phyloP scores from a whole-genome alignment of 1,139 yeast genomes.

The Yamadazyma buinensis region DNA sequence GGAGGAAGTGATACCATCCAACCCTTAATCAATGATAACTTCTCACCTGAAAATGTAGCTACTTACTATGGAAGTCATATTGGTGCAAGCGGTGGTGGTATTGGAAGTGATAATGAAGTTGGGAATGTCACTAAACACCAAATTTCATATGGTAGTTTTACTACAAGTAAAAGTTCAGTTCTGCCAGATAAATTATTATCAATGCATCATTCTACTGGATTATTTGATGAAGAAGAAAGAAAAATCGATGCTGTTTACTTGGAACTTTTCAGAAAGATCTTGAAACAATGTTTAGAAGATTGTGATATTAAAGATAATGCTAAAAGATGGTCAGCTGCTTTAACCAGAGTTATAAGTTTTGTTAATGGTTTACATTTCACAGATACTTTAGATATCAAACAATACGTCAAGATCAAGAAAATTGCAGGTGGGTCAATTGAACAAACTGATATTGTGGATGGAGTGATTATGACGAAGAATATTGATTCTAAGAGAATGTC shows the following conservation, averaged over 20 bases:
- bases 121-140: constrained; percentile 8
- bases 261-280: constrained; percentile 30
- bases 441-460: constrained; percentile 66
- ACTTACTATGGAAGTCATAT: neutral
- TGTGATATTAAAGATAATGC: constrained; percentile 39
- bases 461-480: constrained; percentile 80
- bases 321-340: constrained; percentile 36
- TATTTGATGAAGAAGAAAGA: constrained; percentile 10
- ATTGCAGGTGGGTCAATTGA: constrained; percentile 68
- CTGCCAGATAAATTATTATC: constrained; percentile 6
- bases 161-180: constrained; percentile 1
- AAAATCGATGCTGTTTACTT: constrained; percentile 16
- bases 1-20: constrained; percentile 4
- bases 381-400: constrained; percentile 80
- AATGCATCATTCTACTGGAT: constrained; percentile 3
- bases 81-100: neutral
- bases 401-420: constrained; percentile 81
- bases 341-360: constrained; percentile 23
- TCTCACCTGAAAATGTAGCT: constrained; percentile 4
- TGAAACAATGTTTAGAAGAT: constrained; percentile 67
- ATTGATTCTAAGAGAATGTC: constrained; percentile 85
- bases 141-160: constrained; percentile 10
- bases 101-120: neutral
- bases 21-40: constrained; percentile 1
- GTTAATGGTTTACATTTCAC: constrained; percentile 40